Evolutionary conservation across 768 basidiomycete species (phyloP).

Genomic region (Termitomyces eurrhizus): DNA sequence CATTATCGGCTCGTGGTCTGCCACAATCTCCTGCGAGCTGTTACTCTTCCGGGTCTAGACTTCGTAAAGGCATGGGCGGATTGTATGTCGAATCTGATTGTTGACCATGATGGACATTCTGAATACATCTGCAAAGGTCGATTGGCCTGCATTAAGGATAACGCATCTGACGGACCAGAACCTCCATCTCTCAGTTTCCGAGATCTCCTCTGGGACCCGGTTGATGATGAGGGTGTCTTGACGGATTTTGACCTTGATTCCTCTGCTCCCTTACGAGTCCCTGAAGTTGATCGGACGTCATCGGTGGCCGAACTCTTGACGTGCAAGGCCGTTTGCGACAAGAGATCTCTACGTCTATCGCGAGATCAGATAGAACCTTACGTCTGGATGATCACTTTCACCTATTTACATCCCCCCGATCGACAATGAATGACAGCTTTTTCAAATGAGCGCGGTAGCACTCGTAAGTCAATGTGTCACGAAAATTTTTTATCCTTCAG

Average conservation of each 20-base stretch:
- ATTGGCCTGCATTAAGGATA: neutral
- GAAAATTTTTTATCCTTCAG: neutral
- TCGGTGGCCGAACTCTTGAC: conserved; percentile 6
- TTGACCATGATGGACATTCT: neutral
- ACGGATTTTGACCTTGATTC: conserved; percentile 13
- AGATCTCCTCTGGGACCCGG: conserved; percentile 6
- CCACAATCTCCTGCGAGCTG: neutral
- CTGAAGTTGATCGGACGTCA: neutral
- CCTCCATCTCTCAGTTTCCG: conserved; percentile 1
- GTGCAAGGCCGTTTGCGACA: conserved; percentile 11
- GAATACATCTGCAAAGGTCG: neutral
- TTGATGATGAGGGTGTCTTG: conserved; percentile 4
- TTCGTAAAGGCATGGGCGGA: conserved; percentile 15
- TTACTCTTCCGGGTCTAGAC: conserved; percentile 6
- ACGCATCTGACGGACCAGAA: neutral
- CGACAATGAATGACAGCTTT: neutral
- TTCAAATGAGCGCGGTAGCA: neutral
- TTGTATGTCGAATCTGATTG: conserved; percentile 1
- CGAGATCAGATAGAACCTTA: conserved; percentile 12
- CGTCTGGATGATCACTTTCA: conserved; percentile 9
- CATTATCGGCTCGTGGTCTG: conserved; percentile 4
- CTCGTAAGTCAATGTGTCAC: neutral
- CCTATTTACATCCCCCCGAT: neutral
- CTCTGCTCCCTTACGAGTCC: neutral
- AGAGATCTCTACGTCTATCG: conserved; percentile 1